Conservation (phyloP, 129 eudicot species). For the Pseudognaphalium luteoalbum region DNA sequence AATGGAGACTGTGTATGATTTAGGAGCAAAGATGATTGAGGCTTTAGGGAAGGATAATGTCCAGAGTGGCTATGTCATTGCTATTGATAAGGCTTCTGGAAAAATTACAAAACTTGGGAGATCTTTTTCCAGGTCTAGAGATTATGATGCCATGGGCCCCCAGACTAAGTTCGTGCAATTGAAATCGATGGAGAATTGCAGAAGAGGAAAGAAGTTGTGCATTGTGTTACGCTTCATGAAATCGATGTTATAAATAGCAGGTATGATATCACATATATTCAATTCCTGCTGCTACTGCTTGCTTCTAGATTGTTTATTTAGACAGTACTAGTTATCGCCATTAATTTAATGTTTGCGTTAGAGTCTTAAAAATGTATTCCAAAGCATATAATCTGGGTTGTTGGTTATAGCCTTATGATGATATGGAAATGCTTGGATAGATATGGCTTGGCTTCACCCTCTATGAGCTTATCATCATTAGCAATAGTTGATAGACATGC, state of each 20-base stretch:
- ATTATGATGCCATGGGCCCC: background rate
- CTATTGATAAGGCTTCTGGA: no score
- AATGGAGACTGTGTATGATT: constrained; percentile 2
- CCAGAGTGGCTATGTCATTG: constrained; percentile 5
- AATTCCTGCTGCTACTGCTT: background rate
- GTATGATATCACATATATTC: background rate
- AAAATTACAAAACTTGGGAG: no score
- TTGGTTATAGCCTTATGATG: no score
- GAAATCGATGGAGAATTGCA: constrained; percentile 5
- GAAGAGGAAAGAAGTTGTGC: background rate
- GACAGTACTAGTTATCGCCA: background rate
- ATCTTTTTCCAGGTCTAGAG: no score
- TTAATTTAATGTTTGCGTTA: background rate
- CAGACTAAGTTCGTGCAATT: background rate
- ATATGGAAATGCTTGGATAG: background rate
- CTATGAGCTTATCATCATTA: background rate
- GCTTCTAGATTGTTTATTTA: background rate
- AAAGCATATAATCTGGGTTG: background rate
- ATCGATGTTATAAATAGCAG: constrained; percentile 7
- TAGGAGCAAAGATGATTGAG: background rate
- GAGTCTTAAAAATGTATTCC: background rate
- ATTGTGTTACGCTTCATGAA: constrained; percentile 9
- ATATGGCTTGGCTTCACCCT: background rate
- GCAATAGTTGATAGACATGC: background rate
- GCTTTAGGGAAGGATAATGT: constrained; percentile 4